phyloP scores from a whole-genome alignment of 352 stramenopile species.

The Thraustochytrium sp. region DNA sequence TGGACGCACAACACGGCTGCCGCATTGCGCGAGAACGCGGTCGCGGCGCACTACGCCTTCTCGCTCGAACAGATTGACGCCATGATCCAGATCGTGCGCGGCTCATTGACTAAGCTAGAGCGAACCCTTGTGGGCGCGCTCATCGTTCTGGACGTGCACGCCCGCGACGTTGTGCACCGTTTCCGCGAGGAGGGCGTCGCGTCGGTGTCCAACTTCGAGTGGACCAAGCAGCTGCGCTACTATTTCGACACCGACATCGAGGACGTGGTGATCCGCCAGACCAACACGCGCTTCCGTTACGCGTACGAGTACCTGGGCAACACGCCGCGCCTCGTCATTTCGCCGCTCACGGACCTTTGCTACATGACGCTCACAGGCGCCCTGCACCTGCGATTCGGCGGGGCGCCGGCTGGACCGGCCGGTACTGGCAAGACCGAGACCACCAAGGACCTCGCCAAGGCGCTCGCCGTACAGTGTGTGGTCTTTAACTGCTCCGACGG shows the following conservation, averaged over 20 bases:
- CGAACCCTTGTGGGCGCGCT: slow-evolving; percentile 70
- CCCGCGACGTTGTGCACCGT: slow-evolving; percentile 84
- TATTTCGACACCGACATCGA: slow-evolving; percentile 86
- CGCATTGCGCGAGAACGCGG: slow-evolving; percentile 56
- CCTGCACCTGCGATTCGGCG: slow-evolving; percentile 79
- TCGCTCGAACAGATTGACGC: slow-evolving; percentile 80
- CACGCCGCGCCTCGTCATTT: slow-evolving; percentile 89
- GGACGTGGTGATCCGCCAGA: slow-evolving; percentile 62
- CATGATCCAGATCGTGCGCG: slow-evolving; percentile 84
- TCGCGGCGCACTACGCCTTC: slow-evolving; percentile 47
- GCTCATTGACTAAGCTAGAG: slow-evolving; percentile 66
- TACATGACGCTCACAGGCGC: slow-evolving; percentile 94
- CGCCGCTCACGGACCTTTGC: slow-evolving; percentile 87
- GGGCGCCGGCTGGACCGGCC: slow-evolving; percentile 80
- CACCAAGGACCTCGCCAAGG: slow-evolving; percentile 83
- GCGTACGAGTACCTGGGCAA: slow-evolving; percentile 94
- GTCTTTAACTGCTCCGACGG: slow-evolving; percentile 92
- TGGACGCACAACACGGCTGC: slow-evolving; percentile 83
- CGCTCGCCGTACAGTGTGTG: slow-evolving; percentile 83
- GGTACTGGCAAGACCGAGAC: slow-evolving; percentile 90
- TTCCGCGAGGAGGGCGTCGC: slow-evolving; percentile 77
- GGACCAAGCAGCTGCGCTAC: slow-evolving; percentile 87
- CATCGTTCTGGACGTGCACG: slow-evolving; percentile 90
- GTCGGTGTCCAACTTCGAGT: slow-evolving; percentile 83
- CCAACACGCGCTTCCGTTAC: slow-evolving; percentile 61